phyloP scores from a whole-genome alignment of 768 basidiomycete genomes.

The Mycena alexandri region DNA sequence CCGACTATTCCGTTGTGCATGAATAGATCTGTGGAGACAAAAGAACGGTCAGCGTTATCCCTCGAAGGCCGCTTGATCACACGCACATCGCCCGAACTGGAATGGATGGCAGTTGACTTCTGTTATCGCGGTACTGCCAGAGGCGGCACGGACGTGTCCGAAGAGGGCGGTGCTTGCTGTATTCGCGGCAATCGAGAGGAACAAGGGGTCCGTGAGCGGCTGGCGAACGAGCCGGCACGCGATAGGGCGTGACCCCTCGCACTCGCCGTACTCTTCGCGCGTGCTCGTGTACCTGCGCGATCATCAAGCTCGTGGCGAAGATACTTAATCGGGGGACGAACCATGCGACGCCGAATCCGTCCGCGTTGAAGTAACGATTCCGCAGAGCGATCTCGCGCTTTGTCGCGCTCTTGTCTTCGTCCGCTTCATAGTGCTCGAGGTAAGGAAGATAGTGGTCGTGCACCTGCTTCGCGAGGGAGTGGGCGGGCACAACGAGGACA shows the following conservation, averaged over 20 bases:
- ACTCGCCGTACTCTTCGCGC: slow-evolving; percentile 22
- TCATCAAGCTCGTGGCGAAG: not conserved
- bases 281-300: slow-evolving; percentile 15
- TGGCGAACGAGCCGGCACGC: slow-evolving; percentile 8
- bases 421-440: slow-evolving; percentile 13
- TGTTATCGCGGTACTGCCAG: slow-evolving; percentile 14
- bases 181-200: slow-evolving; percentile 8
- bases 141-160: slow-evolving; percentile 18
- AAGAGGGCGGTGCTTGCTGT: slow-evolving; percentile 14
- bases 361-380: slow-evolving; percentile 14
- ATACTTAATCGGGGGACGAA: not conserved
- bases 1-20: slow-evolving; percentile 21
- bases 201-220: slow-evolving; percentile 12
- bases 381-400: slow-evolving; percentile 6
- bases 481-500: slow-evolving; percentile 12
- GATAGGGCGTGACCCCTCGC: slow-evolving; percentile 13
- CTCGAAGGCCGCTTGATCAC: not conserved
- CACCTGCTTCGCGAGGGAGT: slow-evolving; percentile 14
- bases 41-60: not conserved
- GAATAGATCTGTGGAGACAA: not conserved
- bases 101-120: slow-evolving; percentile 19
- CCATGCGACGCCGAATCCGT: slow-evolving; percentile 14
- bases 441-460: slow-evolving; percentile 14
- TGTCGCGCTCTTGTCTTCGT: not conserved
- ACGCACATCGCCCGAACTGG: slow-evolving; percentile 17